Evolutionary conservation across 2,329 filamentous ascomycete species (phyloP), one percentile per base, ranked within the genome.

Genomic region (Colletotrichum viniferum): DNA sequence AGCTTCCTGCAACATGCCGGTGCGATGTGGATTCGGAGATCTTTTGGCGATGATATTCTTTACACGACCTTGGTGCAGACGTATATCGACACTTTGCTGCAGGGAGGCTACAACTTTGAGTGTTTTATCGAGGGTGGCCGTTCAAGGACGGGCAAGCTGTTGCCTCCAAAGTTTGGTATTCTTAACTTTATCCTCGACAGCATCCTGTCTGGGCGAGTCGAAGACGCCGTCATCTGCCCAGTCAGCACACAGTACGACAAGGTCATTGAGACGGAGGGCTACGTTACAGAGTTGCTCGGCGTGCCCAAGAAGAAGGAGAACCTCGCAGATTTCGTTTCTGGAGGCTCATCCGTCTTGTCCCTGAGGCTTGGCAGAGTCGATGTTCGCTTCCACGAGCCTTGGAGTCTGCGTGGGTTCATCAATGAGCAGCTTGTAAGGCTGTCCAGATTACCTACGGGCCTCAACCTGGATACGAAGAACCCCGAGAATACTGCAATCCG

Each of bases 201-300:
- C 79, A 89, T 99, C 16, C 86, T 98, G 7, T 97, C 95, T 0
- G 96, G 96, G 1, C 91, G 96, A 8, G 96, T 98, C 1, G 89
- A 97, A 62, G 97, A 99, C 83, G 93, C 95, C 36, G 94, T 98
- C 56, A 95, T 99, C 68, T 98, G 96, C 79, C 97, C 97, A 0
- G 97, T 99, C 61, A 97, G 95, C 83, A 98, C 96, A 1, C 97
- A 99, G 82, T 99, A 99, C 82, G 97, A 99, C 88, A 99, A 98
- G 82, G 97, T 99, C 71, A 97, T 99, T 75, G 97, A 99, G 84
- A 98, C 97, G 1, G 96, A 98, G 84, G 97, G 96, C 7, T 99
- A 99, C 81, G 96, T 98, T 60, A 97, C 93, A 38, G 97, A 99
- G 83, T 90, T 99, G 3, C 90, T 99, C 1, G 97, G 97, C 4